These are phyloP conservation scores for Fusarium globosum DNA, from an alignment of 2,329 filamentous ascomycete genomes.

Conservation along the genomic window DNA sequence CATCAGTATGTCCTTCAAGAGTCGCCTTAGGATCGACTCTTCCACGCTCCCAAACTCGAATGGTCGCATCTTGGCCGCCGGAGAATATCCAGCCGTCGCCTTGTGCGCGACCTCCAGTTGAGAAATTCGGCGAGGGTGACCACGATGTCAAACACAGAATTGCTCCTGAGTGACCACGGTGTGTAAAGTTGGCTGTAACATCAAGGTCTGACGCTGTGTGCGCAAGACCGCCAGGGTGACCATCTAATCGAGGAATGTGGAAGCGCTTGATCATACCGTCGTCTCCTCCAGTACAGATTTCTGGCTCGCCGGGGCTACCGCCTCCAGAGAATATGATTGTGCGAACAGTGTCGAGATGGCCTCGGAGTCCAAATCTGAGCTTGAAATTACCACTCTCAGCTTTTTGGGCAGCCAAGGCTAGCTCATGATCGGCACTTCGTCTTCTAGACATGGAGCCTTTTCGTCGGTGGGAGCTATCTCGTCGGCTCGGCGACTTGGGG, in stretches of 20 bases:
- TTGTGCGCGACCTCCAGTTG: constrained; percentile 85
- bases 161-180: constrained; percentile 90
- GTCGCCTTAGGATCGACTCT: constrained; percentile 95
- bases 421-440: constrained; percentile 74
- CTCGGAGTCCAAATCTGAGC: constrained; percentile 89
- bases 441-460: constrained; percentile 83
- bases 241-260: constrained; percentile 87
- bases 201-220: constrained; percentile 82
- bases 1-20: constrained; percentile 92
- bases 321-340: constrained; percentile 97
- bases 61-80: constrained; percentile 91
- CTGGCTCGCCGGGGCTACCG: constrained; percentile 92
- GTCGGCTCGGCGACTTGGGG: constrained; percentile 82
- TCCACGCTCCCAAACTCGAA: constrained; percentile 95
- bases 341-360: constrained; percentile 92
- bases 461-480: constrained; percentile 76
- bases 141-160: constrained; percentile 90
- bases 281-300: constrained; percentile 95
- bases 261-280: constrained; percentile 97
- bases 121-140: constrained; percentile 87
- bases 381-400: constrained; percentile 84
- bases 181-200: constrained; percentile 92
- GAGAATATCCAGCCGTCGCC: constrained; percentile 99
- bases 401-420: constrained; percentile 66
- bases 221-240: constrained; percentile 56